Evolutionary conservation across 1,284 basidiomycete genomes (phyloP).

Genomic region (Leccinum huronense): DNA sequence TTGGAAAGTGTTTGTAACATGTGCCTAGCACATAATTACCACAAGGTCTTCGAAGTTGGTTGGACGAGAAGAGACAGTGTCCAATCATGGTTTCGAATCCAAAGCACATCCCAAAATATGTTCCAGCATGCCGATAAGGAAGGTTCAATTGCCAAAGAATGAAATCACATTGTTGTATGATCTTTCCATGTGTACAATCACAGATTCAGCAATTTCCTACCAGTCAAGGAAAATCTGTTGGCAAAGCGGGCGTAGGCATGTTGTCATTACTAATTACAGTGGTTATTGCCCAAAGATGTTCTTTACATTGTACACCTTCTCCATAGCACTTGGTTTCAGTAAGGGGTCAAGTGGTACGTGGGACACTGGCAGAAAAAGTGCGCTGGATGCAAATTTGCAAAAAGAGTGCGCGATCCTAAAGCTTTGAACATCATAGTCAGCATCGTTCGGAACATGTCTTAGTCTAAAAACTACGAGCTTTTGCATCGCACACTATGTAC

Average conservation of each 20-base stretch:
- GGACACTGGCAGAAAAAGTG: not conserved
- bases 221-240: no score
- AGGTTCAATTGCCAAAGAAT: constrained; percentile 71
- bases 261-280: not conserved
- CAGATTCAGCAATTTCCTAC: no score
- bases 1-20: no score
- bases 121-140: constrained; percentile 80
- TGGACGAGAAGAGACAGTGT: constrained; percentile 56
- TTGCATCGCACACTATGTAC: not conserved
- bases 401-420: no score
- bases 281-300: not conserved
- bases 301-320: not conserved
- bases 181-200: no score
- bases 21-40: no score
- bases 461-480: not conserved
- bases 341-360: no score
- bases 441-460: not conserved
- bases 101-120: constrained; percentile 90
- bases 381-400: not conserved
- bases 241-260: not conserved
- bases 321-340: not conserved
- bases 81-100: constrained; percentile 82
- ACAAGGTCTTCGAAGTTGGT: constrained; percentile 56
- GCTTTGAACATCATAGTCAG: not conserved
- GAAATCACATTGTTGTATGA: no score